phyloP scores from a whole-genome alignment of 2,329 filamentous ascomycete genomes.

The Pestalotiopsis sp. region DNA sequence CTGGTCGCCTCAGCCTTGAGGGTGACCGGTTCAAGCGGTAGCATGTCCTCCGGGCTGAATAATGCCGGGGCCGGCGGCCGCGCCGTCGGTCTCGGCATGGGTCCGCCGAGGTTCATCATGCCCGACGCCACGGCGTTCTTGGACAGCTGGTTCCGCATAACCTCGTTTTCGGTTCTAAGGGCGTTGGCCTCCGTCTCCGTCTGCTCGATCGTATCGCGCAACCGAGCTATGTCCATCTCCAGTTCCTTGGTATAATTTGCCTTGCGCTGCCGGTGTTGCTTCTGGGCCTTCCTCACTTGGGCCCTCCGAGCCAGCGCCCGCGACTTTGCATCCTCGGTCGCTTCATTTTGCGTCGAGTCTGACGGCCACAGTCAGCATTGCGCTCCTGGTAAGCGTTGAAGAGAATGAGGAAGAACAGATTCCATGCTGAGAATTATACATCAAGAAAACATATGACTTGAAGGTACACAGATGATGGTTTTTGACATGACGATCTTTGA shows the following conservation, averaged over 20 bases:
- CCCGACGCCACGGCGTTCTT: conserved; percentile 20
- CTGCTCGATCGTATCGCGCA: conserved; percentile 46
- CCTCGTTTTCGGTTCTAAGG: conserved; percentile 43
- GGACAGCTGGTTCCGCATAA: conserved; percentile 37
- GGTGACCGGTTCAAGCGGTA: background rate
- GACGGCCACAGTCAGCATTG: background rate
- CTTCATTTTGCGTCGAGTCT: conserved; percentile 2
- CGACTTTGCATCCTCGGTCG: conserved; percentile 23
- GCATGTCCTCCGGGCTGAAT: background rate
- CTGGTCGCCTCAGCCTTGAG: background rate
- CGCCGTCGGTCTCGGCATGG: background rate
- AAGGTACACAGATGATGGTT: too few species aligned
- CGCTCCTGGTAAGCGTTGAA: background rate
- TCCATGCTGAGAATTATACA: background rate
- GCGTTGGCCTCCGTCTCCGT: conserved; percentile 38
- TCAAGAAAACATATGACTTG: background rate
- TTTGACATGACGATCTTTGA: too few species aligned
- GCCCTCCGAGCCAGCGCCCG: conserved; percentile 48
- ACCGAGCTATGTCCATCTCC: conserved; percentile 48
- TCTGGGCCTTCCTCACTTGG: conserved; percentile 54
- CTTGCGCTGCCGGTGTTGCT: conserved; percentile 56
- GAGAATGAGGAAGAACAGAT: background rate
- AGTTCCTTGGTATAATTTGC: conserved; percentile 55
- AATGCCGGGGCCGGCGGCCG: background rate
- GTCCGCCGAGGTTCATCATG: background rate